A percentile compares a stretch with the other conserved stretches of the same genome.
Conservation (phyloP, 495 filamentous ascomycete genomes). For the Parachaetomium inaequale region DNA sequence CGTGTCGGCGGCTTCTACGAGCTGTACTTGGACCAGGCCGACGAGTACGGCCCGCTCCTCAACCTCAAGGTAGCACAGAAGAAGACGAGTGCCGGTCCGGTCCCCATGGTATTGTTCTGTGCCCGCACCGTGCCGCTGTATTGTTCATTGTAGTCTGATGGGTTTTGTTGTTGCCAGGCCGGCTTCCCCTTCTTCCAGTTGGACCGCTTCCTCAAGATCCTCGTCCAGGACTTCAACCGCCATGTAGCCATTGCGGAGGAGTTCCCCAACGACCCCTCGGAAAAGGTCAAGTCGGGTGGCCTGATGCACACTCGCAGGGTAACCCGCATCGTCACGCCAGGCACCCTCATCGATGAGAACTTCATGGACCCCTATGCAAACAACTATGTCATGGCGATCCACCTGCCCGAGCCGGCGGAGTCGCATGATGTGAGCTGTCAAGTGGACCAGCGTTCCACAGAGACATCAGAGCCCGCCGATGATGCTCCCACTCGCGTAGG, state of each 20-base stretch:
- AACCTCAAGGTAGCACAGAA: slow-evolving; percentile 85
- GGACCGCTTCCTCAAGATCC: slow-evolving; percentile 83
- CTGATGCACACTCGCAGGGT: slow-evolving; percentile 80
- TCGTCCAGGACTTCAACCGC: slow-evolving; percentile 85
- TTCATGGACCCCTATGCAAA: slow-evolving; percentile 91
- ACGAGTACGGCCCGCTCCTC: slow-evolving; percentile 78
- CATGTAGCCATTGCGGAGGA: slow-evolving; percentile 95
- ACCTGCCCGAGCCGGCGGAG: slow-evolving; percentile 34
- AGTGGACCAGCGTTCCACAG: background rate
- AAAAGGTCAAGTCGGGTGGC: slow-evolving; percentile 66
- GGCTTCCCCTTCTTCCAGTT: slow-evolving; percentile 93
- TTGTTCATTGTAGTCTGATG: slow-evolving; percentile 31
- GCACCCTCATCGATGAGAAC: slow-evolving; percentile 94
- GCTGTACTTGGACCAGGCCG: slow-evolving; percentile 91
- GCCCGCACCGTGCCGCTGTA: background rate
- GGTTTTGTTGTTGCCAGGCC: slow-evolving; percentile 48
- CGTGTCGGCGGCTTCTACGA: slow-evolving; percentile 95
- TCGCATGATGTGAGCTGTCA: slow-evolving; percentile 14
- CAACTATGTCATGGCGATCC: slow-evolving; percentile 82
- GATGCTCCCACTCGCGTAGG: slow-evolving; percentile 52
- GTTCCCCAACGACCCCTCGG: slow-evolving; percentile 64
- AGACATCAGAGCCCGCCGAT: slow-evolving; percentile 12
- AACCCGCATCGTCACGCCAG: slow-evolving; percentile 83
- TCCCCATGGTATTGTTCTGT: slow-evolving; percentile 64
- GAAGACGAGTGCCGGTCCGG: slow-evolving; percentile 66